These are phyloP conservation scores for Xylaria sp. DNA, from an alignment of 2,329 filamentous ascomycete genomes.

Conservation along the genomic window DNA sequence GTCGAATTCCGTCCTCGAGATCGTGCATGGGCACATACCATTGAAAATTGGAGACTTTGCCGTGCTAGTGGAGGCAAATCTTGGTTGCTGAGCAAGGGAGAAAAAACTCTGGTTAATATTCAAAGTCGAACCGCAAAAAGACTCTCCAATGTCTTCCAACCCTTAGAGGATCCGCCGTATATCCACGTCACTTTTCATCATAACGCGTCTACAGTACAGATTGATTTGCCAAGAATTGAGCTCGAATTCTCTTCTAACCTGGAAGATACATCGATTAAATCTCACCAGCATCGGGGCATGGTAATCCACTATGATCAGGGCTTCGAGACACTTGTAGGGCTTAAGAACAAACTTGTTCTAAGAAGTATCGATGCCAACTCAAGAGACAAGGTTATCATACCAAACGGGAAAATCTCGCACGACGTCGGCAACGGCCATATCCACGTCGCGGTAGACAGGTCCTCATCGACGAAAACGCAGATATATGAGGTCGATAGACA, in stretches of 20 bases:
- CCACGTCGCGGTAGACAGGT: slow-evolving; percentile 7
- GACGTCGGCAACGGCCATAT: not conserved
- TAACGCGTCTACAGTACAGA: not conserved
- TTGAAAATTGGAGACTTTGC: slow-evolving; percentile 35
- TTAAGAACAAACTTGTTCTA: slow-evolving; percentile 57
- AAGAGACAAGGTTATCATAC: slow-evolving; percentile 26
- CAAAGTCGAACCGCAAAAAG: slow-evolving; percentile 42
- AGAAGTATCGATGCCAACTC: slow-evolving; percentile 23
- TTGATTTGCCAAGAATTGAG: slow-evolving; percentile 52
- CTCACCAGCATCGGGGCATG: slow-evolving; percentile 57
- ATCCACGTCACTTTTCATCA: slow-evolving; percentile 43
- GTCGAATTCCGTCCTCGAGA: slow-evolving; percentile 43
- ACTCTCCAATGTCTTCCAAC: slow-evolving; percentile 42
- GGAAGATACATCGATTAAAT: slow-evolving; percentile 43
- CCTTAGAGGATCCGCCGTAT: slow-evolving; percentile 44
- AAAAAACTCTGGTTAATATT: slow-evolving; percentile 41
- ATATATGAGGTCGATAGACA: slow-evolving; percentile 54
- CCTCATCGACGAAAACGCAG: slow-evolving; percentile 13
- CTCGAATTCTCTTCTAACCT: slow-evolving; percentile 51
- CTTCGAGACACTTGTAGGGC: slow-evolving; percentile 55
- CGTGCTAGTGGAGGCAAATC: not conserved
- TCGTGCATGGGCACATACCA: slow-evolving; percentile 36
- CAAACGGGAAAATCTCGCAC: slow-evolving; percentile 24
- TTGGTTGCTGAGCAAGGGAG: slow-evolving; percentile 35
- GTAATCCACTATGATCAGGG: slow-evolving; percentile 52